Evolutionary conservation across 2,329 filamentous ascomycete species (phyloP).

Genomic region (Talaromyces sp.): DNA sequence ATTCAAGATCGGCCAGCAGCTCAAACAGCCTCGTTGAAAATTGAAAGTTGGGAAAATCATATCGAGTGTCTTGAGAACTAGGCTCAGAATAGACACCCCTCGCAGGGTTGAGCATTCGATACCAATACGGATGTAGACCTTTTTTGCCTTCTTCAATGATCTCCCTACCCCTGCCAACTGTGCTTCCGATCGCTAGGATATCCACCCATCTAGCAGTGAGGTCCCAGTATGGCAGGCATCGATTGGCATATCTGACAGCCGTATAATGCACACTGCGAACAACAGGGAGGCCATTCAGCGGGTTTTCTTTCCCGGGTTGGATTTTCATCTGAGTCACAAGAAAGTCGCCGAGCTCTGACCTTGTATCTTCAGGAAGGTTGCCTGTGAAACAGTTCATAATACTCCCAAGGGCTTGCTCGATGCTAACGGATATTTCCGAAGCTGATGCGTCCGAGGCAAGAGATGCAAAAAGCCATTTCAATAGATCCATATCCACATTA

Average conservation of each 20-base stretch:
- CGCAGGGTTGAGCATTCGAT: constrained; percentile 54
- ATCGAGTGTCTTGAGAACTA: constrained; percentile 44
- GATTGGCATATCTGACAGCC: constrained; percentile 82
- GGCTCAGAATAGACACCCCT: constrained; percentile 37
- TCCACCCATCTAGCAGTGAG: constrained; percentile 81
- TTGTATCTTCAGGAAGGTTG: constrained; percentile 37
- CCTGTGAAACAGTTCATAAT: constrained; percentile 58
- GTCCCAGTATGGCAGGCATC: constrained; percentile 75
- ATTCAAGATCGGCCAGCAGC: constrained; percentile 22
- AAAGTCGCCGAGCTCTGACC: constrained; percentile 48
- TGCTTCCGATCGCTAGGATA: constrained; percentile 67
- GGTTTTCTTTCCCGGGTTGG: constrained; percentile 34
- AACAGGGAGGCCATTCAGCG: constrained; percentile 36
- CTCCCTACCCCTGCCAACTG: constrained; percentile 65
- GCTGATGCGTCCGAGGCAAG: constrained; percentile 72
- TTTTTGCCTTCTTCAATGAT: constrained; percentile 85
- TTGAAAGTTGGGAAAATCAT: constrained; percentile 34
- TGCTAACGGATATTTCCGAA: constrained; percentile 72
- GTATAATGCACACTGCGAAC: constrained; percentile 75
- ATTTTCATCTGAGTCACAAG: constrained; percentile 65
- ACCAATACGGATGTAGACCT: constrained; percentile 77
- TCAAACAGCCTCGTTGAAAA: constrained; percentile 18
- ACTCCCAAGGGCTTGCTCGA: constrained; percentile 81
- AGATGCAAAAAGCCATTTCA: constrained; percentile 77
- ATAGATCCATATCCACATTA: constrained; percentile 48